Evolutionary conservation across 805 yeast species (phyloP).

Genomic region (Torulaspora maleeae): DNA sequence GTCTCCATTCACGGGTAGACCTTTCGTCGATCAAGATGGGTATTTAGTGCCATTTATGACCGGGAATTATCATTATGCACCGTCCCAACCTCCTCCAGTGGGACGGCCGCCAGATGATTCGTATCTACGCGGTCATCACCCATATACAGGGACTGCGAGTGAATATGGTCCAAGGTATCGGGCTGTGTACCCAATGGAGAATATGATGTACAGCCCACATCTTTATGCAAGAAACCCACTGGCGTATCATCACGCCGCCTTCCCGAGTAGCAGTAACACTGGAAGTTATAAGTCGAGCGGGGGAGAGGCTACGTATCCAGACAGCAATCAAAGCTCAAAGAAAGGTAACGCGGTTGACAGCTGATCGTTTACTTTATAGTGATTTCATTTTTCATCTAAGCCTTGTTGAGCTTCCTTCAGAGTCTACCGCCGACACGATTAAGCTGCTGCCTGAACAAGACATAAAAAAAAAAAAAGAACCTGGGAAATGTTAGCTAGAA

Average conservation of each 20-base stretch:
- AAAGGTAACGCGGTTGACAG: not conserved
- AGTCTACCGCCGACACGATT: not conserved
- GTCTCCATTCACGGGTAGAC: conserved; percentile 8
- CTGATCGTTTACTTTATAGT: not conserved
- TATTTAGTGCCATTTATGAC: not conserved
- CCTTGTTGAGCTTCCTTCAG: too few species aligned
- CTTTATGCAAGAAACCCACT: conserved; percentile 1
- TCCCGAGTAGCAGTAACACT: conserved; percentile 4
- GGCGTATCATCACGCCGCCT: not conserved
- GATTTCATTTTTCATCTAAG: not conserved
- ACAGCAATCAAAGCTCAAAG: conserved; percentile 10
- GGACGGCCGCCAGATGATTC: conserved; percentile 3
- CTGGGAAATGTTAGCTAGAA: not conserved
- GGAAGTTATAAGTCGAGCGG: conserved; percentile 27
- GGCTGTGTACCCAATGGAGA: not conserved
- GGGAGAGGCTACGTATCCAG: conserved; percentile 27
- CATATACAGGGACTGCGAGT: not conserved
- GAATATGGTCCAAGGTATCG: not conserved
- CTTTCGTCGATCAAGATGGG: not conserved
- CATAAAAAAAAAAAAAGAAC: not conserved
- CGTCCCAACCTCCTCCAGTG: conserved; percentile 1
- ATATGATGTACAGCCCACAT: not conserved
- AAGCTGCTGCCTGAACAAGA: not conserved
- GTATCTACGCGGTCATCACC: conserved; percentile 4
- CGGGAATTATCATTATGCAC: not conserved